Base-by-base conservation (phyloP, 345 rosid species). In the Trapa bicornis region DNA sequence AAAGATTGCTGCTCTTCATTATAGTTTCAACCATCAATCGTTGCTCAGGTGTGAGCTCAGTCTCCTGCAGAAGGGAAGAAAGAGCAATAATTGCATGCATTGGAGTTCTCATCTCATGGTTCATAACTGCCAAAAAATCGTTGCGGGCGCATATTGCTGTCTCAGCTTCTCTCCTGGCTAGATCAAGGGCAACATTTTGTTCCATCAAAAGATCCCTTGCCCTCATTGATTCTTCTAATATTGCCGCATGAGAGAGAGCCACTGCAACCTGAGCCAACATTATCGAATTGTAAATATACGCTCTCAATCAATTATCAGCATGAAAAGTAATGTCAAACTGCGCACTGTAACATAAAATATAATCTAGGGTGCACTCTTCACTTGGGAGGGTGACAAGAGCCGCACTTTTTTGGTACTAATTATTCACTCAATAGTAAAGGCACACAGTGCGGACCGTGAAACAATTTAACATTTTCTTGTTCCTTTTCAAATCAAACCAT, bases 91-190 rank as follows among this genome's bases (percentile, higher is more conserved):
- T 81, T 6, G 94, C 98, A 74, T 95, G 96, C 99, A 95, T 95
- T 6, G 99, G 99, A 41, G 96, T 95, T 74, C 96, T 84, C 99
- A 95, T 95, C 77, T 95, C 97, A 75, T 95, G 96, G 78, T 95
- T 91, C 99, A 95, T 95, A 67, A 95, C 99, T 39, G 96, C 98
- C 77, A 95, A 73, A 86, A 95, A 95, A 81, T 89, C 98, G 66
- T 95, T 95, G 12, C 96, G 94, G 58, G 99, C 98, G 73, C 84
- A 84, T 67, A 95, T 86, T 33, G 99, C 96, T 53, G 92, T 95
- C 75, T 95, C 99, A 32, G 99, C 97, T 75, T 95, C 98, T 78
- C 87, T 78, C 71, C 98, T 86, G 38, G 99, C 98, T 41, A 70
- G 80, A 80, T 95, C 97, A 71, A 91, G 96, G 1, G 97, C 97